Conservation (phyloP, 1,139 yeast species). For the Suhomyces guaymorum region DNA sequence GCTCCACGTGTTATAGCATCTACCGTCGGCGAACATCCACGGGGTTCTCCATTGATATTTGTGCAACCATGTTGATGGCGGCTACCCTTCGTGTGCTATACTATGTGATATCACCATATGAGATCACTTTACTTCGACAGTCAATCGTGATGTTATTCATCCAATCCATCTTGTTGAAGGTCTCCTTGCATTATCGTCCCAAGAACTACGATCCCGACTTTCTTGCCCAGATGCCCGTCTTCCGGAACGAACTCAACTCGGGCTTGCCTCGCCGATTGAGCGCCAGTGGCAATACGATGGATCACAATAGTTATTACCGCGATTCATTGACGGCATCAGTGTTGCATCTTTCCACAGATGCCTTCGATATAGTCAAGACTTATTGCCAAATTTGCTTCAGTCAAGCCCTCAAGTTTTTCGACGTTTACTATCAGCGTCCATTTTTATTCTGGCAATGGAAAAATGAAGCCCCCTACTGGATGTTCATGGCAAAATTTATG, state of each 20-base stretch:
- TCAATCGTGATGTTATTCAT: slow-evolving; percentile 76
- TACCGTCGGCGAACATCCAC: slow-evolving; percentile 61
- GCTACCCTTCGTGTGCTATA: slow-evolving; percentile 72
- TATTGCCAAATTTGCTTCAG: slow-evolving; percentile 19
- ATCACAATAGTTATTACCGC: slow-evolving; percentile 17
- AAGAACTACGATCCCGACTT: slow-evolving; percentile 41
- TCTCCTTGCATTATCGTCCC: slow-evolving; percentile 63
- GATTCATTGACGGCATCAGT: slow-evolving; percentile 11
- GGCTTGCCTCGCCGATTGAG: slow-evolving; percentile 20
- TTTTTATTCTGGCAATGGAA: slow-evolving; percentile 86
- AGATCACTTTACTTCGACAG: slow-evolving; percentile 70
- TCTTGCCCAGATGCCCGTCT: slow-evolving; percentile 35
- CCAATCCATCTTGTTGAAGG: slow-evolving; percentile 62
- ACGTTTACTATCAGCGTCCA: slow-evolving; percentile 67
- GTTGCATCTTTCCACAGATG: slow-evolving; percentile 22
- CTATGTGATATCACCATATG: slow-evolving; percentile 79
- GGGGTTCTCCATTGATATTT: slow-evolving; percentile 85
- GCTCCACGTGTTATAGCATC: slow-evolving; percentile 75
- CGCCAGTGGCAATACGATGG: slow-evolving; percentile 13
- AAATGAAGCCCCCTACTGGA: slow-evolving; percentile 63
- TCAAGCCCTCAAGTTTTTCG: slow-evolving; percentile 58
- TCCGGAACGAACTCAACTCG: slow-evolving; percentile 31
- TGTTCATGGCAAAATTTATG: slow-evolving; percentile 55
- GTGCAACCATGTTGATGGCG: slow-evolving; percentile 87
- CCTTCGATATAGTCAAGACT: slow-evolving; percentile 21